phyloP scores from a whole-genome alignment of 768 basidiomycete genomes.

The Lactarius pseudohatsudake region DNA sequence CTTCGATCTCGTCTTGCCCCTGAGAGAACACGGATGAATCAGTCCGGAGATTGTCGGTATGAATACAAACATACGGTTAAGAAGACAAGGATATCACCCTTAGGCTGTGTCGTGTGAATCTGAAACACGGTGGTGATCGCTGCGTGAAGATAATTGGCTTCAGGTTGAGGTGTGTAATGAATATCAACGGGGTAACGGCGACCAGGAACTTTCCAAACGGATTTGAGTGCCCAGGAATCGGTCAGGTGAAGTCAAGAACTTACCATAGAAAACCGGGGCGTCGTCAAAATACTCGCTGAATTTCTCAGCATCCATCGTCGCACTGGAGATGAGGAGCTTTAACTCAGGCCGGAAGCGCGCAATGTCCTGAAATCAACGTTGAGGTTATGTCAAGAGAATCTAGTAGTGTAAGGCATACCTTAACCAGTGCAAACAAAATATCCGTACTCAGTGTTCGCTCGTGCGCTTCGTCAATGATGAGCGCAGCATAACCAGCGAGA shows the following conservation, averaged over 20 bases:
- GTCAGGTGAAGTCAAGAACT: slow-evolving; percentile 31
- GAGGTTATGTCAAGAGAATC: slow-evolving; percentile 32
- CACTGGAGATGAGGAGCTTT: slow-evolving; percentile 89
- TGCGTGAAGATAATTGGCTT: slow-evolving; percentile 98
- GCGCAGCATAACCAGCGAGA: slow-evolving; percentile 87
- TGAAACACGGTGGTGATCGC: slow-evolving; percentile 99
- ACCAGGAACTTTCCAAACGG: slow-evolving; percentile 71
- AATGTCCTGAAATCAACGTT: slow-evolving; percentile 67
- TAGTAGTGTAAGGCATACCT: slow-evolving; percentile 60
- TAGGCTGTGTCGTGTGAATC: slow-evolving; percentile 97
- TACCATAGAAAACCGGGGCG: slow-evolving; percentile 92
- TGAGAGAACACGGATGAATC: slow-evolving; percentile 34
- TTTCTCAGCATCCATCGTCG: slow-evolving; percentile 97
- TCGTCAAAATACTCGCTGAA: slow-evolving; percentile 97
- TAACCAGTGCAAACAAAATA: slow-evolving; percentile 96
- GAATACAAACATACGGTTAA: slow-evolving; percentile 64
- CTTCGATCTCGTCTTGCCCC: slow-evolving; percentile 99
- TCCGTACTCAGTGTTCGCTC: slow-evolving; percentile 98
- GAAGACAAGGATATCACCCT: slow-evolving; percentile 97
- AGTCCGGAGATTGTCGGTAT: not conserved
- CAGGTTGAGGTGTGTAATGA: slow-evolving; percentile 98
- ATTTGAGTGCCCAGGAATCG: not conserved
- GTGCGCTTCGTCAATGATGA: slow-evolving; percentile 99
- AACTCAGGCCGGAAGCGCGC: slow-evolving; percentile 95
- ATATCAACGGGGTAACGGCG: slow-evolving; percentile 97